Evolutionary conservation across 805 yeast genomes (phyloP), one percentile per base, ranked within the genome.

Genomic region (Dipodascopsis tothii): DNA sequence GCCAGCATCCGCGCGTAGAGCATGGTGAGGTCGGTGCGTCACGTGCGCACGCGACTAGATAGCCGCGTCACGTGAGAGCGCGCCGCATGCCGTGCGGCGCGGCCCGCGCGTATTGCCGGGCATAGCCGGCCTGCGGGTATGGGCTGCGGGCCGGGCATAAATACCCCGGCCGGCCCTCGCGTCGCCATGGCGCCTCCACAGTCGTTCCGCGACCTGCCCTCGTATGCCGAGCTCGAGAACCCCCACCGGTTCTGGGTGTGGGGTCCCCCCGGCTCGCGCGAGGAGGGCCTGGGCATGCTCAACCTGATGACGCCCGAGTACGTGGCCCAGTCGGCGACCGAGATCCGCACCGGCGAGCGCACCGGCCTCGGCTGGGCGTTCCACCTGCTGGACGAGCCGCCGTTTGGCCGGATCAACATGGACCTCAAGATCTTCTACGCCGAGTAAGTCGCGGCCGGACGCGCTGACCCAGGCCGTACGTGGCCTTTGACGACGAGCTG

Each of bases 181-280:
- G n/a, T 25, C 11, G 30, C 30, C 14, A 25, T 25, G 30, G 14
- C 9, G 14, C 9, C 14, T 25, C 50, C 50, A n/a, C 32, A 35
- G 19, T 30, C 46, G 32, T 44, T 44, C 21, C 38, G 33, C 19
- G 55, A 50, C 23, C 48, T 57, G 34, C 60, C 60, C 11, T 21
- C 45, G 17, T 57, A 36, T 40, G 55, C 52, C 28, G 52, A 54
- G 18, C 50, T 57, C 3, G 52, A 54, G 3, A 45, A 54, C 43
- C 55, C 53, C 39, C 45, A 46, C 5, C 55, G 55, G 28, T 57
- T 34, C 44, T 58, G 62, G 62, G 55, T 50, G 18, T 57, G 58
- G 58, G 54, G 54, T 6, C 57, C 59, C 3, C 52, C 57, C 1
- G 61, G 60, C n/a, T 57, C 60, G 9, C 53, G 42, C 22, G 54